Evolutionary conservation across 163 green algal species (phyloP), one percentile per base, ranked within the genome.

Genomic region (Scenedesmus sp.): DNA sequence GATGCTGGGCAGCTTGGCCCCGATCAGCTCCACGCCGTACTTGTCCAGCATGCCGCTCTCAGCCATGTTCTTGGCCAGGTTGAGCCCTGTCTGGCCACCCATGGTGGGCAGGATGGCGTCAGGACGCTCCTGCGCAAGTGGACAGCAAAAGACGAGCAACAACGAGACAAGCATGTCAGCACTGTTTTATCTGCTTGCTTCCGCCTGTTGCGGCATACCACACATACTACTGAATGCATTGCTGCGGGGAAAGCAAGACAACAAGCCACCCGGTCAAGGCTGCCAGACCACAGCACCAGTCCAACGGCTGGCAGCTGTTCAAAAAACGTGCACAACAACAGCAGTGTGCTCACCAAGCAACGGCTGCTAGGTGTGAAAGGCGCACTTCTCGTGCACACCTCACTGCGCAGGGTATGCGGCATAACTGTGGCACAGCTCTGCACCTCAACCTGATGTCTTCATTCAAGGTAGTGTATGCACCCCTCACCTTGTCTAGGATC

Each of bases 21-120:
- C 98, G 86, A 99, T 99, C 56, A 99, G 97, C 96, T 99, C 98
- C 16, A 99, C 97, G 84, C 93, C 93, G 92, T 99, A 98, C 95
- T 99, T 99, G 88, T 98, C 95, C 76, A 99, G 94, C 59, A 99
- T 97, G 92, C 97, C 85, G 67, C 97, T 95, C 97, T 99, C 98
- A 2, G 97, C 96, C 62, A 99, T 95, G 4, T 93, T 96, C 94
- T 99, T 99, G 54, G 98, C 98, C 57, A 99, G 94, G 95, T 99
- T 99, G 57, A 99, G 96, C 3, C 95, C 97, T 3, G 98, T 99
- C 94, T 99, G 98, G 67, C 98, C 98, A 46, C 98, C 98, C 98
- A 99, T 99, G 56, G 98, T 99, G 55, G 98, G 98, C 93, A 99
- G 95, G 88, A 99, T 97, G 16, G 98, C 98, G 92, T 99, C 98